These are phyloP conservation scores for Lasiosphaeris hirsuta DNA, from an alignment of 495 filamentous ascomycete species.

Conservation along the genomic window DNA sequence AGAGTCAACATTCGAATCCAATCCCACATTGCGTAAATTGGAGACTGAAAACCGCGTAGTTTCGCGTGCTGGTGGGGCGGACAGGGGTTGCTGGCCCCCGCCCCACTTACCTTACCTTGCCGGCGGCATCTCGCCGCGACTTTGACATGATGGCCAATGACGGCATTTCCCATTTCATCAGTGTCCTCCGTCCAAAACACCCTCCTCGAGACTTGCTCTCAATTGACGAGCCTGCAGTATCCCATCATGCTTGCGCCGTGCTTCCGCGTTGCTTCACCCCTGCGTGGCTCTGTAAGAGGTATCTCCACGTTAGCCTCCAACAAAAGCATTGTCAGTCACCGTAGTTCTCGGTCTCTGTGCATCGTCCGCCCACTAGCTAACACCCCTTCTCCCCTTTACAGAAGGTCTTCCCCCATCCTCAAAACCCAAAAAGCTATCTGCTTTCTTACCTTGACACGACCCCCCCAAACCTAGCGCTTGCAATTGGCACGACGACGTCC, in stretches of 20 bases:
- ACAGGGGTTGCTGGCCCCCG: constrained; percentile 8
- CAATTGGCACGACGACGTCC: constrained; percentile 70
- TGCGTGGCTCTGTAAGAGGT: constrained; percentile 12
- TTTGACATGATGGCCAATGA: constrained; percentile 2
- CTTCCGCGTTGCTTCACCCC: constrained; percentile 3
- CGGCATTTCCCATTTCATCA: neutral
- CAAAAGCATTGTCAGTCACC: constrained; percentile 43
- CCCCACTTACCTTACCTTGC: constrained; percentile 3
- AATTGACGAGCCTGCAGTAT: neutral
- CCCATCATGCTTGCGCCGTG: constrained; percentile 21
- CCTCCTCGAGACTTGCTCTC: neutral
- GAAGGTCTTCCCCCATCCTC: constrained; percentile 66
- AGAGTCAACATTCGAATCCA: constrained; percentile 2
- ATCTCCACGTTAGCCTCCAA: constrained; percentile 42
- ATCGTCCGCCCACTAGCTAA: neutral
- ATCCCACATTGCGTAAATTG: constrained; percentile 29
- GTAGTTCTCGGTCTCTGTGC: neutral
- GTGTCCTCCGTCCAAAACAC: neutral
- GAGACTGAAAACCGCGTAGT: constrained; percentile 15
- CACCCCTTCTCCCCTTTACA: constrained; percentile 29
- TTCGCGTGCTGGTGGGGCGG: constrained; percentile 30
- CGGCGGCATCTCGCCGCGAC: constrained; percentile 11
- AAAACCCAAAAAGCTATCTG: constrained; percentile 46
- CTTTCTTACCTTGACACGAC: constrained; percentile 73
- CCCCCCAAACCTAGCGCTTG: constrained; percentile 63